Base-by-base conservation (phyloP, 2,329 filamentous ascomycete species). In the Dactylonectria estremocensis region DNA sequence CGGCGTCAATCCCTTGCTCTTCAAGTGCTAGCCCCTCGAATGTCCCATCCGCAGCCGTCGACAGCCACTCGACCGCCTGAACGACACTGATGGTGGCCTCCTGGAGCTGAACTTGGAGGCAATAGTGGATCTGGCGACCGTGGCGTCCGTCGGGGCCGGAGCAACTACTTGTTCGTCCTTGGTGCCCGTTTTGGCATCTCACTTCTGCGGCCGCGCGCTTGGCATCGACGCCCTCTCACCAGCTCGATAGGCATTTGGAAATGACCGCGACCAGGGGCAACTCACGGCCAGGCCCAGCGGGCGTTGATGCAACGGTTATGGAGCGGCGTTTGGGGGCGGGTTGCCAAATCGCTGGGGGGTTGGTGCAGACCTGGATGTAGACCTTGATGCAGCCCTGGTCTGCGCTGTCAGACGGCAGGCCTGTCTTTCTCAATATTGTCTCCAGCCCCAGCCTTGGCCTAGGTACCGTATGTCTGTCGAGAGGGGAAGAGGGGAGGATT, bases 231-330 rank as follows among this genome's bases (percentile, higher is more conserved):
- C 48, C 43, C 60, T 66, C 59, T 59, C 60, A 53, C 48, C 60
- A 65, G 53, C 57, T 58, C 50, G 45, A 61, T 24, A 60, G 31
- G 16, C 40, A 48, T 62, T 61, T 67, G 68, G 66, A 57, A 70
- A 64, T 57, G 57, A 69, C 67, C n/a, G 58, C 52, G 20, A 53
- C 60, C 69, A 74, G 66, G 73, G 73, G 64, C 66, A 57, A 67
- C 14, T 72, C 70, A 69, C 72, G 52, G 45, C 59, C 58, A 61
- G 31, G 62, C 62, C 53, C 64, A 62, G 72, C 62, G 58, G 66
- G 63, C 67, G 70, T 70, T 71, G 70, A 67, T 67, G 64, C 54
- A 63, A 60, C 64, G 37, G 48, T 66, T 62, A 52, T 57, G 63
- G 62, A 46, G 62, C 48, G 37, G 55, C 40, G 37, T 62, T 64